These are phyloP conservation scores for Colletotrichum liriopes DNA, from an alignment of 2,329 filamentous ascomycete genomes.

Conservation along the genomic window DNA sequence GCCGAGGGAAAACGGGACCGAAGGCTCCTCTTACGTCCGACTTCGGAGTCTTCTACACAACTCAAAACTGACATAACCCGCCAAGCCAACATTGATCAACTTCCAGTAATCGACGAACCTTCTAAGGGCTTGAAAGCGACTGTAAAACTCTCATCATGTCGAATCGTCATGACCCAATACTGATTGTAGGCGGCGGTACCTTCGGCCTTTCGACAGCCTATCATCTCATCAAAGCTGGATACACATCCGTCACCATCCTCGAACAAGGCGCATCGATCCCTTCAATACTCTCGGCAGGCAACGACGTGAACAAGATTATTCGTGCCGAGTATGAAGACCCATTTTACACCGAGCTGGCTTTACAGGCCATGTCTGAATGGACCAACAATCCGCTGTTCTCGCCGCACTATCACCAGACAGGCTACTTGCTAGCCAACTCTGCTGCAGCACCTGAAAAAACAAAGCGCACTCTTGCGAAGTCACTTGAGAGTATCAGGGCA, in stretches of 20 bases:
- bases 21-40: background rate
- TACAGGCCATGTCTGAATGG: conserved; percentile 51
- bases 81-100: too few species aligned
- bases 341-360: conserved; percentile 49
- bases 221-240: conserved; percentile 56
- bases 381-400: conserved; percentile 55
- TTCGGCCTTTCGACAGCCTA: conserved; percentile 62
- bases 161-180: conserved; percentile 24
- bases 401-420: conserved; percentile 50
- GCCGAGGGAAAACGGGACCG: background rate
- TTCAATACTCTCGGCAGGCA: conserved; percentile 55
- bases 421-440: conserved; percentile 63
- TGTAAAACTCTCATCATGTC: background rate
- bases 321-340: conserved; percentile 53
- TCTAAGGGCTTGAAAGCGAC: background rate
- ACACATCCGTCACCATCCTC: conserved; percentile 59
- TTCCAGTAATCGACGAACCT: too few species aligned
- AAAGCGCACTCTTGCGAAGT: conserved; percentile 57
- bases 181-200: conserved; percentile 57
- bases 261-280: conserved; percentile 55
- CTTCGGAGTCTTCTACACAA: conserved; percentile 21
- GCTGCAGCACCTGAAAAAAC: conserved; percentile 62
- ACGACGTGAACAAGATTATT: conserved; percentile 56
- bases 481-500: conserved; percentile 55
- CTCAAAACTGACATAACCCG: conserved; percentile 14